Base-by-base conservation (phyloP, 1,284 basidiomycete genomes). In the Cryptococcus maquisensis region DNA sequence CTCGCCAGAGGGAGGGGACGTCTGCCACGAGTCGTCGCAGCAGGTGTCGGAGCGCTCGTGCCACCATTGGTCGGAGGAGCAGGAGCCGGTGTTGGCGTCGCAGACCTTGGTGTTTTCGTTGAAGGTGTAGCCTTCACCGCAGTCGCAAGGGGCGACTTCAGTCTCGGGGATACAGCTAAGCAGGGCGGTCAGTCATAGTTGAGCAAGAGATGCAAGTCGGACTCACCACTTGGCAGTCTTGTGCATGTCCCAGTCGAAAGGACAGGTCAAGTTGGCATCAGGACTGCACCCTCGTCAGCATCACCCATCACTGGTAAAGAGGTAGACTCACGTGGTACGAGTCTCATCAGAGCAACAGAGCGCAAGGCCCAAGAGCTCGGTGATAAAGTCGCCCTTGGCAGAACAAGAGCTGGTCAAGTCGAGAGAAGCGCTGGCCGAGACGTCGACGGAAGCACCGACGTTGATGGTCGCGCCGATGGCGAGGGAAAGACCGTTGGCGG, bases 51-150 rank as follows among this genome's bases (percentile, higher is more conserved):
- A 62, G 26, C 67, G 65, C 28, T 59, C 55, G 62, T 69, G 67
- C 48, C 42, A 70, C 69, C 68, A 69, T 50, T 64, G 55, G 50
- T 48, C 51, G 24, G 46, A 38, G 36, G 43, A 48, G 44, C 67
- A 69, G 16, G 52, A 58, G 21, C 55, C 53, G n/a, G 44, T 49
- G 52, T 63, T 63, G 35, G 55, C 53, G 12, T 46, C 56, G 52
- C 70, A 75, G 51, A 64, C 64, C 55, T 61, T 61, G 26, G 49
- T 45, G 40, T 59, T 52, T 20, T 54, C 47, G 58, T 65, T 61
- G 60, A 60, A 75, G 18, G 49, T 57, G 60, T 63, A 72, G 37
- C 71, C 65, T 62, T 32, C 50, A 12, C 32, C 68, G 51, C 72
- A 73, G 56, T 72, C 69, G 52, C 66, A 66, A 18, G 56, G 54